A percentile compares a stretch with the other conserved stretches of the same genome.
Conservation (phyloP, 805 yeast genomes). For the Yamadazyma phyllophila region DNA sequence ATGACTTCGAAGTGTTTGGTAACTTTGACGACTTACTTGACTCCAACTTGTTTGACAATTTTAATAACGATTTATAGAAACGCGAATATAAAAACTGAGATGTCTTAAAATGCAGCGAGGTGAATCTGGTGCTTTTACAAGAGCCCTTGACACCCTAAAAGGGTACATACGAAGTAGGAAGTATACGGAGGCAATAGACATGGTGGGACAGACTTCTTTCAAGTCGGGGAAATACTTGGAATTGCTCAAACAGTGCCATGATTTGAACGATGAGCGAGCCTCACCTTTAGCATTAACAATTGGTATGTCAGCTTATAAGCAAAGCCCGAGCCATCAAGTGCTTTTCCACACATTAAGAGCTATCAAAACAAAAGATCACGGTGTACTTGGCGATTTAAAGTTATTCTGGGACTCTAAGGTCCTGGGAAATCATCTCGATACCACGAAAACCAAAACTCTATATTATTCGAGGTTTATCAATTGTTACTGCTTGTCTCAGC, state of each 20-base stretch:
- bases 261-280: neutral
- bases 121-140: neutral
- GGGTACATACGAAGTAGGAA: neutral
- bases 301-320: neutral
- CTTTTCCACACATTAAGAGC: neutral
- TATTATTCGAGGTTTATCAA: constrained; percentile 25
- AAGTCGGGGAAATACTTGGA: neutral
- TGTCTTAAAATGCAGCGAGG: neutral
- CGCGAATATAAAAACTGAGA: neutral
- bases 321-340: neutral
- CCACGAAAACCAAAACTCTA: constrained; percentile 2
- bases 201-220: neutral
- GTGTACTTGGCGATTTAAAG: constrained; percentile 1
- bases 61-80: neutral
- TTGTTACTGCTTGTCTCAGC: constrained; percentile 23
- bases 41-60: constrained; percentile 2
- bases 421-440: neutral
- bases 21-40: constrained; percentile 17
- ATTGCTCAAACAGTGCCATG: neutral
- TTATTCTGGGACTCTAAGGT: constrained; percentile 5
- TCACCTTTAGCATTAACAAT: neutral
- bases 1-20: constrained; percentile 15
- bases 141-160: neutral
- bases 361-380: neutral
- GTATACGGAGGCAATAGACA: neutral